These are phyloP conservation scores for Cyberlindnera mississippiensis DNA, from an alignment of 805 yeast species.

Conservation along the genomic window DNA sequence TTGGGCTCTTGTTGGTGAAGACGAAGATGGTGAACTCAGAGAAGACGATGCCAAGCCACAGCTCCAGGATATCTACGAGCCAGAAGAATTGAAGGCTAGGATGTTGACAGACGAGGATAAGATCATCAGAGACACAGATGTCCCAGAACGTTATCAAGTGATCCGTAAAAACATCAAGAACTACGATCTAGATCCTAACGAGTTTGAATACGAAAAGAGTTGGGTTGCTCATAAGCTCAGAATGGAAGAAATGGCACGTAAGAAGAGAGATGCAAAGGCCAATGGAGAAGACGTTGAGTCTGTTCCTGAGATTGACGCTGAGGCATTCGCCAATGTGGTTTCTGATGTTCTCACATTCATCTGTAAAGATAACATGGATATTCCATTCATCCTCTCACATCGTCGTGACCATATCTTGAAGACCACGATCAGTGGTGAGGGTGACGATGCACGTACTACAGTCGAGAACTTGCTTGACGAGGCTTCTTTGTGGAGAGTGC, in stretches of 20 bases:
- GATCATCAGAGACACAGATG: constrained; percentile 75
- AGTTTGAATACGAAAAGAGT: constrained; percentile 63
- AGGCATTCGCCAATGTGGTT: constrained; percentile 66
- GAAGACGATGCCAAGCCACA: constrained; percentile 44
- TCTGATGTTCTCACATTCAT: constrained; percentile 67
- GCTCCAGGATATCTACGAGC: constrained; percentile 89
- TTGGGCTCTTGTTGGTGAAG: constrained; percentile 95
- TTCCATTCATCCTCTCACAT: constrained; percentile 93
- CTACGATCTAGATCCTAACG: constrained; percentile 66
- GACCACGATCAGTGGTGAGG: constrained; percentile 46
- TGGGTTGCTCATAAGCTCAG: constrained; percentile 72
- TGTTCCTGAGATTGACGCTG: constrained; percentile 32
- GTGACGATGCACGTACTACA: constrained; percentile 37
- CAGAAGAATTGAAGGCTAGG: constrained; percentile 84
- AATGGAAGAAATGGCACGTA: constrained; percentile 13
- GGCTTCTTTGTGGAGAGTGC: constrained; percentile 90
- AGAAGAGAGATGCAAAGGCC: too few relatives aligned
- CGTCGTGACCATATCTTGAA: constrained; percentile 82
- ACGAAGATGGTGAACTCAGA: constrained; percentile 40
- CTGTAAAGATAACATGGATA: constrained; percentile 77
- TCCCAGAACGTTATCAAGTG: constrained; percentile 90
- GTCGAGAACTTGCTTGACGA: constrained; percentile 53
- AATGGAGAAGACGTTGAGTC: too few relatives aligned
- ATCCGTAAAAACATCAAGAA: constrained; percentile 60
- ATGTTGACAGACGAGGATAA: constrained; percentile 92